Conservation (phyloP, 1,284 basidiomycete species). For the Taiwanofungus camphoratus region DNA sequence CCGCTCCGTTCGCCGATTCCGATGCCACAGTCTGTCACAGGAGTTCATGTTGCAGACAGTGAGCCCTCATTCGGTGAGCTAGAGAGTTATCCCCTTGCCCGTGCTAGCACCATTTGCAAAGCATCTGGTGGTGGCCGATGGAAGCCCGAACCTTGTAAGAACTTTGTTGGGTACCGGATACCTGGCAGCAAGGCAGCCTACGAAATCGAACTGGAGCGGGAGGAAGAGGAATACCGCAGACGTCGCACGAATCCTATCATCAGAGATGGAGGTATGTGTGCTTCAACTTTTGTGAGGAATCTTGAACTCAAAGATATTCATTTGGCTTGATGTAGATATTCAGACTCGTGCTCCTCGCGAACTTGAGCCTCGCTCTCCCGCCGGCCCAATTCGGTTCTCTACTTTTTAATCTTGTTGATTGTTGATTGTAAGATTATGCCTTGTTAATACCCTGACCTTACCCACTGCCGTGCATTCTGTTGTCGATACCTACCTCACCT, state of each 20-base stretch:
- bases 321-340: conserved; percentile 36
- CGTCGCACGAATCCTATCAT: conserved; percentile 55
- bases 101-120: conserved; percentile 62
- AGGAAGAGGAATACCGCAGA: conserved; percentile 45
- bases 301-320: background rate
- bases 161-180: conserved; percentile 43
- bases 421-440: background rate
- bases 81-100: conserved; percentile 61
- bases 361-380: conserved; percentile 32
- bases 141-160: conserved; percentile 50
- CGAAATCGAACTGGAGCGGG: conserved; percentile 60
- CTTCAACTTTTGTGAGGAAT: conserved; percentile 8
- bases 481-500: background rate
- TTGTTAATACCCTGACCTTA: background rate
- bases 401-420: conserved; percentile 40
- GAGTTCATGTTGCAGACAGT: conserved; percentile 38
- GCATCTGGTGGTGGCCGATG: conserved; percentile 70
- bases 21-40: conserved; percentile 28
- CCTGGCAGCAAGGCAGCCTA: conserved; percentile 59
- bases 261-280: conserved; percentile 48
- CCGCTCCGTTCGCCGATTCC: conserved; percentile 28
- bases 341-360: conserved; percentile 53
- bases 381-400: conserved; percentile 37
- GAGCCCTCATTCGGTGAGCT: conserved; percentile 44
- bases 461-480: background rate